A percentile compares a stretch with the other conserved stretches of the same genome.
Conservation (phyloP, 208 protist genomes). For the Crithidia bombi region DNA sequence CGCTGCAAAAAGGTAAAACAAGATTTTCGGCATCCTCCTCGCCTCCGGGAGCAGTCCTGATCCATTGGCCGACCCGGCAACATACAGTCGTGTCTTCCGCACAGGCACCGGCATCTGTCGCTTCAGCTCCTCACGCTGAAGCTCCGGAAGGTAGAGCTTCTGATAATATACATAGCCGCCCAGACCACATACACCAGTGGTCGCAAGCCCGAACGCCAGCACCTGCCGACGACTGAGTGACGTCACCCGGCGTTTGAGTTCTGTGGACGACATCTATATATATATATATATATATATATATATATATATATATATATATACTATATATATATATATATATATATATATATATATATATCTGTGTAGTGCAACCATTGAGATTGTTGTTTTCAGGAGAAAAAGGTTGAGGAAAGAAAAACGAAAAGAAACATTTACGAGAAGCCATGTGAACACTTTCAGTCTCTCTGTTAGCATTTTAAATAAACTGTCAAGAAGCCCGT, state of each 20-base stretch:
- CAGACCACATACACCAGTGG: slow-evolving; percentile 33
- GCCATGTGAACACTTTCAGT: too few species aligned
- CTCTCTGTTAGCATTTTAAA: too few species aligned
- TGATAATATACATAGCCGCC: slow-evolving; percentile 59
- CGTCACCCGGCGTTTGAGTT: slow-evolving; percentile 43
- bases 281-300: not conserved
- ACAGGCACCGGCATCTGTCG: slow-evolving; percentile 32
- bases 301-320: too few species aligned
- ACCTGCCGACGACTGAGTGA: slow-evolving; percentile 57
- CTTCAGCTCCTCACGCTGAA: slow-evolving; percentile 21
- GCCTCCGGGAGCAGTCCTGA: slow-evolving; percentile 30
- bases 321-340: not conserved
- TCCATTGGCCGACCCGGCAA: slow-evolving; percentile 46
- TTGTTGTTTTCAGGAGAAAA: too few species aligned
- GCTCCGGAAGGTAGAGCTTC: slow-evolving; percentile 41
- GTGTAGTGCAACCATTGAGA: too few species aligned
- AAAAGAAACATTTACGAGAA: too few species aligned
- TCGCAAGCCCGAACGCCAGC: slow-evolving; percentile 25
- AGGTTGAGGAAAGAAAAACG: too few species aligned
- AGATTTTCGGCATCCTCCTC: slow-evolving; percentile 31
- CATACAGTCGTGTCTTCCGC: slow-evolving; percentile 57
- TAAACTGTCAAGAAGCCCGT: too few species aligned
- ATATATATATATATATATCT: not conserved
- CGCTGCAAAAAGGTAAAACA: slow-evolving; percentile 42
- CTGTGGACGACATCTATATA: slow-evolving; percentile 33